phyloP scores from a whole-genome alignment of 2,329 filamentous ascomycete genomes.

The Penicillium paneum region DNA sequence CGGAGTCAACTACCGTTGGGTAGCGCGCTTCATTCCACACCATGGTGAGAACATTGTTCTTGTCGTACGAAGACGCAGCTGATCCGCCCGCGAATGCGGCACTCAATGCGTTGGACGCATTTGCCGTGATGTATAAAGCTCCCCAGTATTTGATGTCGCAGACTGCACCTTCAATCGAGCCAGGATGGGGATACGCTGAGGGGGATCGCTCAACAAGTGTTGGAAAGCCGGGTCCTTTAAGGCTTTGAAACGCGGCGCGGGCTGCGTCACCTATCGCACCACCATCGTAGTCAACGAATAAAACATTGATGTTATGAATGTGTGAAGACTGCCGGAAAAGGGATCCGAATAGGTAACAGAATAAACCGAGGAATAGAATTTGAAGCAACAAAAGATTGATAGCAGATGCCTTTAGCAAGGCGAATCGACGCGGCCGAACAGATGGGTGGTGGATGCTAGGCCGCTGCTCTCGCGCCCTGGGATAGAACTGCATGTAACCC shows the following conservation, averaged over 20 bases:
- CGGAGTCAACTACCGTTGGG: slow-evolving; percentile 36
- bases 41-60: slow-evolving; percentile 36
- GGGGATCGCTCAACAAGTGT: slow-evolving; percentile 26
- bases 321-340: slow-evolving; percentile 34
- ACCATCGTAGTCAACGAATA: slow-evolving; percentile 42
- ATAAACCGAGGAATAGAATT: slow-evolving; percentile 37
- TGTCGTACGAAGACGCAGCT: slow-evolving; percentile 36
- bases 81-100: slow-evolving; percentile 36
- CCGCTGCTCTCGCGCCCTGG: slow-evolving; percentile 16
- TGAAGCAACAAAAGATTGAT: slow-evolving; percentile 36
- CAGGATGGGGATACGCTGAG: slow-evolving; percentile 18
- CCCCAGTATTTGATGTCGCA: slow-evolving; percentile 40
- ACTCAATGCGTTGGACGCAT: slow-evolving; percentile 39
- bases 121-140: slow-evolving; percentile 30
- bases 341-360: slow-evolving; percentile 39
- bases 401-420: slow-evolving; percentile 16
- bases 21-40: slow-evolving; percentile 50
- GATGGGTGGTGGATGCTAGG: slow-evolving; percentile 19
- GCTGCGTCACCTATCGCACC: slow-evolving; percentile 35
- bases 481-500: slow-evolving; percentile 17
- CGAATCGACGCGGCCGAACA: slow-evolving; percentile 18
- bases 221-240: slow-evolving; percentile 31
- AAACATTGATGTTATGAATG: slow-evolving; percentile 35
- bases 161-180: slow-evolving; percentile 25
- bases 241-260: slow-evolving; percentile 29